Evolutionary conservation across 495 filamentous ascomycete species (phyloP), one percentile per base, ranked within the genome.

Genomic region (Penicillium herquei): DNA sequence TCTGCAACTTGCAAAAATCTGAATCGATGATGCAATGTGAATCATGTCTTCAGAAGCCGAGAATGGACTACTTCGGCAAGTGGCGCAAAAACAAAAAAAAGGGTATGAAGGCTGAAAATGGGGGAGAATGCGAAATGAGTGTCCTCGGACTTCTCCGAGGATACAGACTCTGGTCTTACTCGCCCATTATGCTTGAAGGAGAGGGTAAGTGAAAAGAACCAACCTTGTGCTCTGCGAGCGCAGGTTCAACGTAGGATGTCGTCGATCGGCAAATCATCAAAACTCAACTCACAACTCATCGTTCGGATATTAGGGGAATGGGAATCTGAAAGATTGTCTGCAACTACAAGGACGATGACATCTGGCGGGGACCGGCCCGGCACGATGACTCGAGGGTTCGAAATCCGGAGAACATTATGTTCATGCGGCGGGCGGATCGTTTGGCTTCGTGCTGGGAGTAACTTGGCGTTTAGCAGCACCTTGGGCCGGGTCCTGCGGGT

Each of bases 391-490:
- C 58, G 34, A 34, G 8, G 12, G 50, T 44, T 32, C 34, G 30
- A 49, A 14, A 54, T 12, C 50, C 43, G 21, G 16, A 32, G 33
- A 40, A 17, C 6, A 30, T 30, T 11, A 9, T 26, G 31, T 54
- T 75, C 68, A 78, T 17, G 74, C 74, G 39, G 75, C 70, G 9
- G 70, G 69, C 14, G 69, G 66, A 41, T 66, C 55, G 32, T 62
- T 60, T 17, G 64, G 53, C 26, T 70, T 49, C 21, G 66, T 66
- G 41, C 65, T 72, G 39, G 69, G 59, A 5, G 72, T 70, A 16
- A 72, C 65, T 49, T 73, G 75, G 21, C 75, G 74, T 54, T 78
- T 77, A 7, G 71, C 67, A 30, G 69, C 50, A 48, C 65, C 62
- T 52, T 70, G 70, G 8, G 70, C 54, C 17, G 68, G 37, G 51